Conservation (phyloP, 2,329 filamentous ascomycete genomes). For the Aspergillus sp. region DNA sequence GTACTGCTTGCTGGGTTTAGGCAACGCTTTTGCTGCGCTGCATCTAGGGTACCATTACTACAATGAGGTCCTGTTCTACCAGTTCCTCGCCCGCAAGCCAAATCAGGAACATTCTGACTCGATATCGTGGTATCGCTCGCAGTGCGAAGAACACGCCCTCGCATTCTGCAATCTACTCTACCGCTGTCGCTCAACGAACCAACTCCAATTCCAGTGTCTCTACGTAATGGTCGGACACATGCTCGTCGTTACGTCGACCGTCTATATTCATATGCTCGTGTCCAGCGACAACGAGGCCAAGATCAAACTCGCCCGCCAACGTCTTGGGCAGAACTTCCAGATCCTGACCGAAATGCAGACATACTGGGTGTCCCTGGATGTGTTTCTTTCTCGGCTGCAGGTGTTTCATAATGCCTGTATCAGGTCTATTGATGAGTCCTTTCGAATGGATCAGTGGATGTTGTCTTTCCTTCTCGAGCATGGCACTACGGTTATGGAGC, state of each 20-base stretch:
- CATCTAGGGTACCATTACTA: constrained; percentile 52
- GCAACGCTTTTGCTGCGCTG: constrained; percentile 46
- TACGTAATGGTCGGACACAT: constrained; percentile 51
- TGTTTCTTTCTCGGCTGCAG: constrained; percentile 40
- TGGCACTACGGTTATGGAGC: neutral
- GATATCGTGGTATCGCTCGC: constrained; percentile 35
- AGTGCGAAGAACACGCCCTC: constrained; percentile 43
- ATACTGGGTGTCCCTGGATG: constrained; percentile 45
- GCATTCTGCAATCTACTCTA: constrained; percentile 45
- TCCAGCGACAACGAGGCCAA: constrained; percentile 39
- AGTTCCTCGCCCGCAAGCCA: constrained; percentile 35
- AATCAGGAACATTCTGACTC: neutral
- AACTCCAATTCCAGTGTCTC: constrained; percentile 38
- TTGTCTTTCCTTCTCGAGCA: constrained; percentile 30
- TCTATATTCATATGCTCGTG: constrained; percentile 49
- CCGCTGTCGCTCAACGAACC: constrained; percentile 20
- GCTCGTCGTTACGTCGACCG: constrained; percentile 48
- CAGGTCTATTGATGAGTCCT: constrained; percentile 37
- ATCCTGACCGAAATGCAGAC: constrained; percentile 43
- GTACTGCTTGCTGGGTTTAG: constrained; percentile 42
- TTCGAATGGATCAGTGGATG: constrained; percentile 47
- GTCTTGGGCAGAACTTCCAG: constrained; percentile 48
- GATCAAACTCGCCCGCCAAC: constrained; percentile 34
- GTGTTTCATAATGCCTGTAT: constrained; percentile 46
- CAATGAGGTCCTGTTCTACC: constrained; percentile 50